These are phyloP conservation scores for Pseudocercospora fijiensis DNA, from an alignment of 2,329 filamentous ascomycete species.

Conservation along the genomic window DNA sequence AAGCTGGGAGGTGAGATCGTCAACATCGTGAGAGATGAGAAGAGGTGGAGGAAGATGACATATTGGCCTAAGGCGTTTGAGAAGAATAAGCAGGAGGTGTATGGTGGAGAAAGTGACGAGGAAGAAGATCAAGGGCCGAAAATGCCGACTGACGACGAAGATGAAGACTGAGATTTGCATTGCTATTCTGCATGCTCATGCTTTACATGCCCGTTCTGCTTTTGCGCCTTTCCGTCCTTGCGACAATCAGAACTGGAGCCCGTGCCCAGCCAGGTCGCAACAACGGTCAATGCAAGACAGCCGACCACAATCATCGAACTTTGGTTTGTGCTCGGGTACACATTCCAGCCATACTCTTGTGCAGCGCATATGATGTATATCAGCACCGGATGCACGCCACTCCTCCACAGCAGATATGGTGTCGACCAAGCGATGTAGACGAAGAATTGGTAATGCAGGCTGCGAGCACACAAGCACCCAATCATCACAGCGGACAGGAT, in stretches of 20 bases:
- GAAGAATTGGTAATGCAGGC: slow-evolving; percentile 94
- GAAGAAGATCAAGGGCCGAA: slow-evolving; percentile 55
- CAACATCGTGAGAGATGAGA: slow-evolving; percentile 89
- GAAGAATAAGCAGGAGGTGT: slow-evolving; percentile 54
- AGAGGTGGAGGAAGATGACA: slow-evolving; percentile 79
- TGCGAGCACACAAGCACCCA: slow-evolving; percentile 81
- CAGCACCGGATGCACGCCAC: slow-evolving; percentile 64
- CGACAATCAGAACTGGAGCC: slow-evolving; percentile 15
- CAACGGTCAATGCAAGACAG: slow-evolving; percentile 66
- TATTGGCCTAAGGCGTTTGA: slow-evolving; percentile 65
- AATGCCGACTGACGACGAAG: slow-evolving; percentile 33
- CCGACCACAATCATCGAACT: slow-evolving; percentile 70
- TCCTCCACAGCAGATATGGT: slow-evolving; percentile 81
- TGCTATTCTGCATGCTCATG: slow-evolving; percentile 23
- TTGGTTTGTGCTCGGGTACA: slow-evolving; percentile 73
- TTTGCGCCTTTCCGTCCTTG: slow-evolving; percentile 5
- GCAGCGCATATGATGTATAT: slow-evolving; percentile 69
- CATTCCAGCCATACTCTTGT: slow-evolving; percentile 93
- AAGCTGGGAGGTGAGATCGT: slow-evolving; percentile 86
- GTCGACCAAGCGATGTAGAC: slow-evolving; percentile 87
- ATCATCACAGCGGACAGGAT: slow-evolving; percentile 74
- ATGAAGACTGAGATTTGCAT: slow-evolving; percentile 11
- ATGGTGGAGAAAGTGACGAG: slow-evolving; percentile 67
- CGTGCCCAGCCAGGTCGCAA: slow-evolving; percentile 54
- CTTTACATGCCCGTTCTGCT: slow-evolving; percentile 6